Conservation (phyloP, 2,329 filamentous ascomycete genomes). For the Penicillium sp. region DNA sequence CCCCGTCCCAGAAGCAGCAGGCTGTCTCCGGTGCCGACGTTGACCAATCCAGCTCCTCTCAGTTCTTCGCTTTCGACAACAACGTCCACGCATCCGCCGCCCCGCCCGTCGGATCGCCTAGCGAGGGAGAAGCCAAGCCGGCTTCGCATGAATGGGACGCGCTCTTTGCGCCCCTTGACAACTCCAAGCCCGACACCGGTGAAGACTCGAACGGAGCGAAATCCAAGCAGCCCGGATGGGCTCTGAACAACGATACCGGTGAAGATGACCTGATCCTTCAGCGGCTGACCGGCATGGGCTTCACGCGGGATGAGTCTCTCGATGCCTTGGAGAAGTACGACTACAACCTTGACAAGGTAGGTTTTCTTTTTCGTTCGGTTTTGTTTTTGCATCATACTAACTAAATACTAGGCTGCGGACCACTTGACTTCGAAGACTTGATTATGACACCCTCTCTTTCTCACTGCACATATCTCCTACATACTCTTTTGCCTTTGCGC, state of each 20-base stretch:
- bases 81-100: slow-evolving; percentile 35
- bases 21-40: slow-evolving; percentile 22
- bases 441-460: slow-evolving; percentile 15
- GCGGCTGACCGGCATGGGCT: slow-evolving; percentile 86
- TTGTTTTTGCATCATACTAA: slow-evolving; percentile 2
- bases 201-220: slow-evolving; percentile 21
- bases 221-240: slow-evolving; percentile 56
- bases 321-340: slow-evolving; percentile 88
- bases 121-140: slow-evolving; percentile 40
- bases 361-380: slow-evolving; percentile 31
- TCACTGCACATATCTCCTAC: slow-evolving; percentile 25
- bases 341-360: slow-evolving; percentile 91
- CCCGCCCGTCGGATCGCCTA: slow-evolving; percentile 40
- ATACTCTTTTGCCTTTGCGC: slow-evolving; percentile 15
- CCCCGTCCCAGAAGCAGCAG: slow-evolving; percentile 34
- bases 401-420: slow-evolving; percentile 36
- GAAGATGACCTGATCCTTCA: slow-evolving; percentile 92
- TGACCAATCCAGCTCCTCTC: slow-evolving; percentile 27
- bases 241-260: slow-evolving; percentile 69
- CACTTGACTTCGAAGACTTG: slow-evolving; percentile 43
- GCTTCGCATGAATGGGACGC: slow-evolving; percentile 84
- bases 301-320: slow-evolving; percentile 69
- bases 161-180: slow-evolving; percentile 80
- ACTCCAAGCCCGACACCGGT: slow-evolving; percentile 24
- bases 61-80: slow-evolving; percentile 43